Evolutionary conservation across 2,329 filamentous ascomycete genomes (phyloP), one percentile per base, ranked within the genome.

Genomic region (Cordyceps fumosorosea): DNA sequence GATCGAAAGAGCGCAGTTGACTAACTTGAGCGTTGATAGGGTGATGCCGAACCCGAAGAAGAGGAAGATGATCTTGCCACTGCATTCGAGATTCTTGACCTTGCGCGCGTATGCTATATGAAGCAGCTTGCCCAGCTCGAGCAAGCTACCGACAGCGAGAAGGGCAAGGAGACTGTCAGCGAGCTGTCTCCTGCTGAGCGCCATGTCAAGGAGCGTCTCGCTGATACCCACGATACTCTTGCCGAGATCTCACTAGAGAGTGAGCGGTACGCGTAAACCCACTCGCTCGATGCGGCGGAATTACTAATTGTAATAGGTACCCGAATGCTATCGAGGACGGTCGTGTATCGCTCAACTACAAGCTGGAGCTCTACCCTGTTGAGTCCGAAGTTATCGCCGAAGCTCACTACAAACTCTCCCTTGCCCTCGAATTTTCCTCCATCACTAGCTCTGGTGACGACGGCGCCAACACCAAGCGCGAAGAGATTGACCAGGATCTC

Each of bases 241-340:
- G 90, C 93, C 11, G 95, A 99, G 76, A 97, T 99, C 65, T 96
- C 90, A n/a, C 81, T 99, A 32, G 95, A 99, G 77, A 96, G 95
- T 68, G 95, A 98, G 76, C 88, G 89, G 78, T 87, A 77, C 53
- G 55, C 16, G 45, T 5, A 3, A 48, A 29, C 16, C 26, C 7
- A 16, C 20, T 29, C 12, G 12, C n/a, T 11, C 11, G 12, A 3
- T 42, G 20, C 12, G 12, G 32, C 32, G 10, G 32, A 16, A 2
- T 42, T 5, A 58, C 60, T 66, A 59, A 65, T 57, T 59, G 7
- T 34, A 6, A 12, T 66, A 87, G 85, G 69, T 99, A 96, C 72
- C 81, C 85, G 48, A 88, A 91, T 67, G 93, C 95, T n/a, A 90
- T 96, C 59, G 83, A 86, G 53, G 95, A 99, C 75, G 86, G 91